These are phyloP conservation scores for Alternaria alternata DNA, from an alignment of 2,329 filamentous ascomycete genomes.

Conservation along the genomic window DNA sequence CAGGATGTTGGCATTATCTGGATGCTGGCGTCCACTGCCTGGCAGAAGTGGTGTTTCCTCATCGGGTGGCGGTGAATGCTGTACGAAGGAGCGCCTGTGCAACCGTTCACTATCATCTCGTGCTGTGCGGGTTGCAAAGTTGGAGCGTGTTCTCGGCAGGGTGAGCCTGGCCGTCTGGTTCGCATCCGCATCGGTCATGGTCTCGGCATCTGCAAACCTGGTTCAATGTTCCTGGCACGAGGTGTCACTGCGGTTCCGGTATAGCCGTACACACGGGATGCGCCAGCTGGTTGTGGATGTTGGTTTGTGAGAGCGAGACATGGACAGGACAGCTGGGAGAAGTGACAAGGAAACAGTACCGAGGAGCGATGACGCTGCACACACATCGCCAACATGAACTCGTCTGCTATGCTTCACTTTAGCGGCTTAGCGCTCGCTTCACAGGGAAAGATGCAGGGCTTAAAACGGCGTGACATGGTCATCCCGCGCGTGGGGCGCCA, in stretches of 20 bases:
- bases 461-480: conserved; percentile 25
- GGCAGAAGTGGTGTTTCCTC: conserved; percentile 47
- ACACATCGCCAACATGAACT: conserved; percentile 15
- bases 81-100: conserved; percentile 49
- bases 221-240: conserved; percentile 22
- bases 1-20: conserved; percentile 21
- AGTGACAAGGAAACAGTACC: conserved; percentile 6
- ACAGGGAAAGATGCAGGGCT: conserved; percentile 3
- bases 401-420: conserved; percentile 19
- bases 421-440: conserved; percentile 31
- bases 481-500: conserved; percentile 23
- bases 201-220: conserved; percentile 19
- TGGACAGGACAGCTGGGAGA: conserved; percentile 2
- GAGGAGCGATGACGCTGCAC: conserved; percentile 24
- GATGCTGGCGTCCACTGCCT: conserved; percentile 20
- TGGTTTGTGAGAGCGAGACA: conserved; percentile 7
- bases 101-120: conserved; percentile 56
- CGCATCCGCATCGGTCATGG: conserved; percentile 38
- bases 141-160: conserved; percentile 48
- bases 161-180: conserved; percentile 35
- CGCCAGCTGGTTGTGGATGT: conserved; percentile 4
- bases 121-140: conserved; percentile 57
- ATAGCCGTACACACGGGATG: conserved; percentile 11
- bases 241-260: conserved; percentile 19
- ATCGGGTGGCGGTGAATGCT: conserved; percentile 36